Evolutionary conservation across 805 yeast genomes (phyloP), one percentile per base, ranked within the genome.

Genomic region (Metschnikowia koreensis): DNA sequence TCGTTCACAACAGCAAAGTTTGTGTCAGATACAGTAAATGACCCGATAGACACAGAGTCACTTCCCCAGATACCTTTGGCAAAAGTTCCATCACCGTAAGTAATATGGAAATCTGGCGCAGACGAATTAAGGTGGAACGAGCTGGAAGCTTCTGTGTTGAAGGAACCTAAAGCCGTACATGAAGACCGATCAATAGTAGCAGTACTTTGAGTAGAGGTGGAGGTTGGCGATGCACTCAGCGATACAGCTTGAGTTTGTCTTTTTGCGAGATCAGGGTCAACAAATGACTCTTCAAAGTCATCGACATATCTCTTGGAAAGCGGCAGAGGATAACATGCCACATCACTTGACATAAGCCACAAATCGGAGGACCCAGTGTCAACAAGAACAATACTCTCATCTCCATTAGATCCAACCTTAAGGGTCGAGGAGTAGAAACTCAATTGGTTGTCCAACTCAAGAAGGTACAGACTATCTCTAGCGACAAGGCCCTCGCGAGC

Each of bases 1-100:
- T 67, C 66, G 61, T 82, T 81, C 2, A 87, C 94, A 17, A 89
- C 81, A 1, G 96, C 97, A 66, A 91, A 79, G 4, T 89, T 81
- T 22, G 86, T 68, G 51, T 73, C 69, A 0, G 70, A 53, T 12
- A 87, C 70, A 1, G 73, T 65, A 10, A 75, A 66, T 43, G 73
- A 80, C 42, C 83, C 82, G 48, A 87, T 58, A 1, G 58, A 52
- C 7, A 91, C 74, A 37, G 73, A 69, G 61, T 90, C 97, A 43
- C 46, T 41, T 38, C 87, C 94, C 82, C 82, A 81, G 40, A 66
- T 52, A 27, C 85, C 85, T 10, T 50, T 47, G 3, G 83, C 83
- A 41, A 58, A 66, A 2, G 82, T 71, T 5, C 66, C 63, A 61
- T 81, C 85, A 9, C 77, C 81, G 55, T 81, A 81, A 9, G 63